Conservation (phyloP, 2,329 filamentous ascomycete genomes). For the Aureobasidium musti region DNA sequence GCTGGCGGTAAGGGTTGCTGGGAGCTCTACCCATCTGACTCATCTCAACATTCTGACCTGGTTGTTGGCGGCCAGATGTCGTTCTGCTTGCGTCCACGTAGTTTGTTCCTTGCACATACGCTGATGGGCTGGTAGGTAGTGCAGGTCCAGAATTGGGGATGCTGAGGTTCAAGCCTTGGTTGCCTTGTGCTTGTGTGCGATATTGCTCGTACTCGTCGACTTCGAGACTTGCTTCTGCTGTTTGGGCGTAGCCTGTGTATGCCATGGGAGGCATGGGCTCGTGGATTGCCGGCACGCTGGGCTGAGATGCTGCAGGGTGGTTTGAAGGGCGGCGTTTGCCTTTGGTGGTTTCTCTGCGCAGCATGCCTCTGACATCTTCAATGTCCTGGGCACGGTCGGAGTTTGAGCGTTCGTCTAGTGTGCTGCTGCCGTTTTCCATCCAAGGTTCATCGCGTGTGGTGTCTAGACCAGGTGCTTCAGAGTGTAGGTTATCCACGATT, state of each 20-base stretch:
- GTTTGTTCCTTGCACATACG: constrained; percentile 24
- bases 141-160: constrained; percentile 26
- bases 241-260: constrained; percentile 18
- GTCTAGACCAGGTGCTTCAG: constrained; percentile 48
- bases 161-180: constrained; percentile 8
- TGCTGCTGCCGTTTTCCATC: constrained; percentile 45
- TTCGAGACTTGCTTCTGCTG: constrained; percentile 22
- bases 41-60: constrained; percentile 34
- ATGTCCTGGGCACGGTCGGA: constrained; percentile 40
- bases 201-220: constrained; percentile 28
- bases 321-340: constrained; percentile 46
- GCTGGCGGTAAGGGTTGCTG: constrained; percentile 35
- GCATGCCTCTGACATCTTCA: constrained; percentile 49
- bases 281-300: constrained; percentile 28
- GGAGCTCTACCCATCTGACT: constrained; percentile 33
- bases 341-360: constrained; percentile 48
- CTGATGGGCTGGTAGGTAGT: constrained; percentile 25
- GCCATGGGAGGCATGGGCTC: constrained; percentile 25
- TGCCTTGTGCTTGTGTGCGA: constrained; percentile 15
- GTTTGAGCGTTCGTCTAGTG: constrained; percentile 45
- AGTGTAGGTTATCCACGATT: constrained; percentile 50
- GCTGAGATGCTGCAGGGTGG: constrained; percentile 11
- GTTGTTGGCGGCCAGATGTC: constrained; percentile 8
- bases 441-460: constrained; percentile 50
- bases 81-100: constrained; percentile 14